Base-by-base conservation (phyloP, 345 rosid genomes). In the Acer negundo region DNA sequence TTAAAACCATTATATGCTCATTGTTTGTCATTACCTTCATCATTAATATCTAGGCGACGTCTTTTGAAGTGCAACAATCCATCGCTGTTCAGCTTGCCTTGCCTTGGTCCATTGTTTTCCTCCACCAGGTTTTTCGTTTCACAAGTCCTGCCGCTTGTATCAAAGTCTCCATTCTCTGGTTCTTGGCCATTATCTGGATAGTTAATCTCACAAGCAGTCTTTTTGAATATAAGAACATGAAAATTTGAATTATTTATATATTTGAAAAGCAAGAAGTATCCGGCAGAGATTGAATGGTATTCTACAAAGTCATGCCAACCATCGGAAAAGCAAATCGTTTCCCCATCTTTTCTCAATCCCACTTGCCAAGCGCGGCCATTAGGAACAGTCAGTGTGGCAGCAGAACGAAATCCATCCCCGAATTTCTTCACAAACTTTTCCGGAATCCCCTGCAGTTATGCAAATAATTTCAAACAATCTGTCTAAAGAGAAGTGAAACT, bases 301-400 rank as follows among this genome's bases (percentile, higher is more conserved):
- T 83, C 62, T 3, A 70, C 69, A 71, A 88, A 86, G 2, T 83
- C 78, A 44, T 75, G 78, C 87, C 86, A 87, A 40, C 85, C 89
- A 24, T 80, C 81, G 3, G 81, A 77, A 68, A 85, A 82, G 84
- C 84, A 86, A 65, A 79, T 62, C 10, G 77, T 67, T 67, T 64
- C 63, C 12, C 71, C 78, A 0, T n/a, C 49, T 46, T 67, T 85
- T 49, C 69, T 66, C 53, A 88, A 70, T 2, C 84, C 78, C 3
- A 86, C 79, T 17, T 53, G 76, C 88, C 91, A 86, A 61, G 19
- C 74, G 13, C 53, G 70, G 28, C 83, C 88, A 70, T 83, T 75
- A 7, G 89, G 85, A 55, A 59, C 73, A 4, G 19, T 61, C 1
- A 88, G 62, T 5, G 73, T 78, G 6, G 81, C 89, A 62, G 70